Evolutionary conservation across 768 basidiomycete genomes (phyloP).

Genomic region (Psilocybe subaeruginosa): DNA sequence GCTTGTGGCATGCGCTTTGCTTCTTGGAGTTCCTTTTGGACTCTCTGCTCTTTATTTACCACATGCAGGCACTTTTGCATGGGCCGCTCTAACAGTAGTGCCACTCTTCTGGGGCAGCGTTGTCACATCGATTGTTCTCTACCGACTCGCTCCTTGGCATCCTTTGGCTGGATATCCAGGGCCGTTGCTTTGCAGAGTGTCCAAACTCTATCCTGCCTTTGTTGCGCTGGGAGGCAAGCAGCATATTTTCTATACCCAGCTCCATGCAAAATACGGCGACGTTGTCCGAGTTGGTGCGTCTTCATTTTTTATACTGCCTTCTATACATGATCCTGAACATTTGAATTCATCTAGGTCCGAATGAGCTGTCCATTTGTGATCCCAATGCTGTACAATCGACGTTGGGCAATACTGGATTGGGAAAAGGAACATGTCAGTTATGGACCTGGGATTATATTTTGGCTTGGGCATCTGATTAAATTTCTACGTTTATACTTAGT

Average conservation of each 20-base stretch:
- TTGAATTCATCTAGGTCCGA: slow-evolving; percentile 38
- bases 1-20: background rate
- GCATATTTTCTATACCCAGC: slow-evolving; percentile 41
- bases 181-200: slow-evolving; percentile 39
- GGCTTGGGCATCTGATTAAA: background rate
- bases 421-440: slow-evolving; percentile 39
- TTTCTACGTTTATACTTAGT: slow-evolving; percentile 17
- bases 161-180: slow-evolving; percentile 52
- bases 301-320: background rate
- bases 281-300: slow-evolving; percentile 54
- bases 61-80: background rate
- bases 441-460: background rate
- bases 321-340: background rate
- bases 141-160: slow-evolving; percentile 51
- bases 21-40: background rate
- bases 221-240: slow-evolving; percentile 38
- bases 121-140: slow-evolving; percentile 17
- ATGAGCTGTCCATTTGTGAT: slow-evolving; percentile 45
- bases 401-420: slow-evolving; percentile 40
- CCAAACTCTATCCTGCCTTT: slow-evolving; percentile 38
- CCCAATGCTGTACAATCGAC: slow-evolving; percentile 32
- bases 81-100: background rate
- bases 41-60: background rate
- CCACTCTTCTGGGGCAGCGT: background rate
- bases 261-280: slow-evolving; percentile 57